These are phyloP conservation scores for Ilex asprella DNA, from an alignment of 257 asterid species.

Conservation along the genomic window DNA sequence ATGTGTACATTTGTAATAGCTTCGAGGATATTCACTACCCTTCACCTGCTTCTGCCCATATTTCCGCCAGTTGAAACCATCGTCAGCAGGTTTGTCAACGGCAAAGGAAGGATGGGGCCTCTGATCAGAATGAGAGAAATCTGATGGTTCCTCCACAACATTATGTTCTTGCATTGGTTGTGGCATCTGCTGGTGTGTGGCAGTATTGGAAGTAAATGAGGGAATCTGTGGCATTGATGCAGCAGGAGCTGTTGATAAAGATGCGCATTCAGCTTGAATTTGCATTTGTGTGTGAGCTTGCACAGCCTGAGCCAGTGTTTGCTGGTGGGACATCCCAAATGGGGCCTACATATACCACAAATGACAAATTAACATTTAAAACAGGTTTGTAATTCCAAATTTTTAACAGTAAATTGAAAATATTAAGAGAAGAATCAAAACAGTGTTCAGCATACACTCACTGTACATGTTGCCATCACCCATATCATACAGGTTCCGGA, in stretches of 20 bases:
- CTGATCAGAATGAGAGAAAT: conserved; percentile 34
- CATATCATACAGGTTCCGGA: no score
- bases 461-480: no score
- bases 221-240: conserved; percentile 22
- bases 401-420: no score
- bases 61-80: conserved; percentile 52
- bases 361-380: no score
- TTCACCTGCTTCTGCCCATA: conserved; percentile 56
- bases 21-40: conserved; percentile 54
- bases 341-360: conserved; percentile 34
- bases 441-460: no score
- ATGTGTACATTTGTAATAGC: conserved; percentile 66
- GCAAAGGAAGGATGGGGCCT: conserved; percentile 33
- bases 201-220: conserved; percentile 13
- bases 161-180: conserved; percentile 14
- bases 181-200: neutral
- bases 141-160: conserved; percentile 27
- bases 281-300: conserved; percentile 38
- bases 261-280: conserved; percentile 29
- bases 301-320: conserved; percentile 39
- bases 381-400: no score
- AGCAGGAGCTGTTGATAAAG: conserved; percentile 32
- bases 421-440: no score
- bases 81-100: conserved; percentile 54
- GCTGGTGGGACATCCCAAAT: conserved; percentile 53